Conservation (phyloP, 2,329 filamentous ascomycete genomes). For the Orbilia javanica region DNA sequence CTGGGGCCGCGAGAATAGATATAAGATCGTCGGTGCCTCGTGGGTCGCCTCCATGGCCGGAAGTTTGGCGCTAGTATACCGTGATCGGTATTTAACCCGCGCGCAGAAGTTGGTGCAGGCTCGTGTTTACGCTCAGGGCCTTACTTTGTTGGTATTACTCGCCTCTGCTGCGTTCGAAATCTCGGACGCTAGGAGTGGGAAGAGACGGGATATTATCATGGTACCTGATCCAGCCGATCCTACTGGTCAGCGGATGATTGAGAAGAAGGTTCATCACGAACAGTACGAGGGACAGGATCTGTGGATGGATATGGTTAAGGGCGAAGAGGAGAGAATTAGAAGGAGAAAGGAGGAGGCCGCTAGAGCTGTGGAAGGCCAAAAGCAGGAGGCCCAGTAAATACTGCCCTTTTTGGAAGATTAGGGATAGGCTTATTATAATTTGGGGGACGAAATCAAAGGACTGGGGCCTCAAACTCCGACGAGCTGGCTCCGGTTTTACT, state of each 20-base stretch:
- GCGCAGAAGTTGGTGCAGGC: conserved; percentile 93
- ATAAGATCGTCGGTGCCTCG: conserved; percentile 83
- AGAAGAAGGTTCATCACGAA: conserved; percentile 90
- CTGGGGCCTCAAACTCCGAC: conserved; percentile 29
- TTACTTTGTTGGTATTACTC: conserved; percentile 86
- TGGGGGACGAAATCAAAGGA: not conserved
- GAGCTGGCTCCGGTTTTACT: conserved; percentile 21
- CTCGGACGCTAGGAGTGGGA: conserved; percentile 79
- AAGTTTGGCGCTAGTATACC: conserved; percentile 80
- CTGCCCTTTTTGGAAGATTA: not conserved
- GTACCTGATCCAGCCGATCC: conserved; percentile 84
- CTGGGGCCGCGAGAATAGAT: conserved; percentile 84
- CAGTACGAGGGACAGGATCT: conserved; percentile 89
- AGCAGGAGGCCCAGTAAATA: conserved; percentile 19
- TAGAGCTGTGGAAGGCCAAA: conserved; percentile 10
- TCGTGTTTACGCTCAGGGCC: conserved; percentile 90
- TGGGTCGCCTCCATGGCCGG: conserved; percentile 86
- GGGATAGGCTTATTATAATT: not conserved
- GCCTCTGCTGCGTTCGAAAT: conserved; percentile 86
- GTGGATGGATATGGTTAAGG: conserved; percentile 73
- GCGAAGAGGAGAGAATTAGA: conserved; percentile 60
- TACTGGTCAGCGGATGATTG: conserved; percentile 75
- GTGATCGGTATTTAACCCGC: conserved; percentile 79
- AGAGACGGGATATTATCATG: conserved; percentile 84
- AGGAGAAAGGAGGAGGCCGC: conserved; percentile 58